Evolutionary conservation across 768 basidiomycete species (phyloP).

Genomic region (Mycena leptocephala): DNA sequence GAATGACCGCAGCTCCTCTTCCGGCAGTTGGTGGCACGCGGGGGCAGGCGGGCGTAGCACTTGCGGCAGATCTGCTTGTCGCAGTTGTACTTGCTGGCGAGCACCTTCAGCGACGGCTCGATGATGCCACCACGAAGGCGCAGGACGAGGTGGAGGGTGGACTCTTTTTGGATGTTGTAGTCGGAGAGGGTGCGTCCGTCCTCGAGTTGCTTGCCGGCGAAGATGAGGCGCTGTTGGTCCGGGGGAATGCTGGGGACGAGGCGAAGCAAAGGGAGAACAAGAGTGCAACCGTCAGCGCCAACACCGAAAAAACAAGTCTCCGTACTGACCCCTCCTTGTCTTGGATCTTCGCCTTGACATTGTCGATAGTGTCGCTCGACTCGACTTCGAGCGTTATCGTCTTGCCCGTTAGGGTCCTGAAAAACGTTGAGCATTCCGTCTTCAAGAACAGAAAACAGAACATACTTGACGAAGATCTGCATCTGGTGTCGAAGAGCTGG

Average conservation of each 20-base stretch:
- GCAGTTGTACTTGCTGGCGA: slow-evolving; percentile 98
- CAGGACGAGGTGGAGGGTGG: slow-evolving; percentile 83
- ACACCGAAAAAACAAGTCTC: too few species aligned
- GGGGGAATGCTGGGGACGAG: slow-evolving; percentile 87
- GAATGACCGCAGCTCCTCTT: slow-evolving; percentile 95
- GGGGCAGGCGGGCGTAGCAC: slow-evolving; percentile 99
- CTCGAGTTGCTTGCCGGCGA: slow-evolving; percentile 99
- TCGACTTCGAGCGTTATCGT: slow-evolving; percentile 99
- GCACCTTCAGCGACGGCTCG: slow-evolving; percentile 97
- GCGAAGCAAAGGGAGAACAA: not conserved
- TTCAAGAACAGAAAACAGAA: too few species aligned
- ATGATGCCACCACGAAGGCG: slow-evolving; percentile 99
- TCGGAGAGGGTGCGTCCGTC: slow-evolving; percentile 97
- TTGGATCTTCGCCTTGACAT: slow-evolving; percentile 87
- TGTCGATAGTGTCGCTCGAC: slow-evolving; percentile 97
- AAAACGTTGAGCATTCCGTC: not conserved
- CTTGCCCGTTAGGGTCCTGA: slow-evolving; percentile 94
- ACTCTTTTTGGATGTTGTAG: slow-evolving; percentile 99
- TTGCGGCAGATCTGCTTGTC: slow-evolving; percentile 99
- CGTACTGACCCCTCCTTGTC: slow-evolving; percentile 69
- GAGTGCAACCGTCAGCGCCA: not conserved
- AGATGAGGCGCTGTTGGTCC: too few species aligned
- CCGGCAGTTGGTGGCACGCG: slow-evolving; percentile 99
- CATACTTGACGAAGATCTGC: slow-evolving; percentile 65
- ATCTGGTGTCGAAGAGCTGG: slow-evolving; percentile 44